Evolutionary conservation across 2,329 filamentous ascomycete genomes (phyloP).

Genomic region (Nemania sp.): DNA sequence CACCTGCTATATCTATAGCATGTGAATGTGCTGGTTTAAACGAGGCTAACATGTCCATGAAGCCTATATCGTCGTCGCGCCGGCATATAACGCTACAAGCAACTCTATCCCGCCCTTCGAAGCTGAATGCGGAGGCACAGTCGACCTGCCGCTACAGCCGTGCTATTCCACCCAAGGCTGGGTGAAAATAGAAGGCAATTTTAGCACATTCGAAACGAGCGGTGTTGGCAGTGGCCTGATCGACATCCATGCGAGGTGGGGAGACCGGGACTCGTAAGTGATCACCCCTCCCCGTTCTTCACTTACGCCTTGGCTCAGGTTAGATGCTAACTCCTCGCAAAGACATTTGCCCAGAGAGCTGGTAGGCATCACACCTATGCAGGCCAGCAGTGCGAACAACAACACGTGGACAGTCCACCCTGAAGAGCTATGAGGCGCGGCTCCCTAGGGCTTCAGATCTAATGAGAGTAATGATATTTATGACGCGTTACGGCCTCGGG

Average conservation of each 20-base stretch:
- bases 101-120: constrained; percentile 20
- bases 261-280: constrained; percentile 21
- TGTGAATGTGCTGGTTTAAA: neutral
- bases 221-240: constrained; percentile 27
- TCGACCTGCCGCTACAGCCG: constrained; percentile 20
- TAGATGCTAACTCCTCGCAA: neutral
- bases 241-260: constrained; percentile 18
- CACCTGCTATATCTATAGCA: neutral
- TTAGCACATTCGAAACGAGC: constrained; percentile 29
- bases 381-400: constrained; percentile 17
- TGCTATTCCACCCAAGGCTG: constrained; percentile 15
- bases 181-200: constrained; percentile 22
- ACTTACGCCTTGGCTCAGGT: neutral
- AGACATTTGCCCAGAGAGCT: constrained; percentile 13
- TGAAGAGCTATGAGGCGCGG: constrained; percentile 1
- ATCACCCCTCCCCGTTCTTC: neutral
- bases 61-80: constrained; percentile 24
- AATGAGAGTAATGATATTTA: neutral
- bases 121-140: constrained; percentile 19
- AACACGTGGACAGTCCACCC: constrained; percentile 22
- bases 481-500: neutral
- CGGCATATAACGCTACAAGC: constrained; percentile 3
- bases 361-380: constrained; percentile 21
- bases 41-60: constrained; percentile 1
- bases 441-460: constrained; percentile 1